Conservation (phyloP, 2,329 filamentous ascomycete species). For the Aspergillus melleus region DNA sequence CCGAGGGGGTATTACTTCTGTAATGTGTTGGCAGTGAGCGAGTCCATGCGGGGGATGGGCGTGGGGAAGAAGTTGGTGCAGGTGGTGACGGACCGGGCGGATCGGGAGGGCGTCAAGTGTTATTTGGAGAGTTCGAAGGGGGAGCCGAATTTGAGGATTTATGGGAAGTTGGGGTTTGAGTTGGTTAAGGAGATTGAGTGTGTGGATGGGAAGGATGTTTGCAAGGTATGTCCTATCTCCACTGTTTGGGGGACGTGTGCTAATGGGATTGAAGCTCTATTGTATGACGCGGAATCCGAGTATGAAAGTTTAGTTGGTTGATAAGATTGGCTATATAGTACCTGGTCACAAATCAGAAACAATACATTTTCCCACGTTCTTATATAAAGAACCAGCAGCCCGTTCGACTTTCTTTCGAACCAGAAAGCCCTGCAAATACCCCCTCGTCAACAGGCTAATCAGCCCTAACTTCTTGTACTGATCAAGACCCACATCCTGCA, state of each 20-base stretch:
- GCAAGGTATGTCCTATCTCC: constrained; percentile 43
- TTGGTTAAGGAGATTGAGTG: constrained; percentile 66
- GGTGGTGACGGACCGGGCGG: constrained; percentile 62
- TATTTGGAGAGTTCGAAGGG: constrained; percentile 71
- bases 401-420: background rate
- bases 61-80: constrained; percentile 66
- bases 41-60: constrained; percentile 65
- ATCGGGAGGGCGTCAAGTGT: constrained; percentile 63
- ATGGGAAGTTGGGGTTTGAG: constrained; percentile 68
- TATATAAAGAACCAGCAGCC: background rate
- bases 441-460: background rate
- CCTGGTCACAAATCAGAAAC: background rate
- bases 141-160: constrained; percentile 69
- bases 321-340: background rate
- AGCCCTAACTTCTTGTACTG: constrained; percentile 24
- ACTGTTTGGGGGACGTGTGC: background rate
- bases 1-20: constrained; percentile 71
- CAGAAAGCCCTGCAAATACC: background rate
- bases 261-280: constrained; percentile 17
- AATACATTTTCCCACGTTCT: background rate
- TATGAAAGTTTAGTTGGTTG: background rate
- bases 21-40: constrained; percentile 70
- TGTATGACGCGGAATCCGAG: constrained; percentile 6
- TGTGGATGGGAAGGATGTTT: constrained; percentile 60
- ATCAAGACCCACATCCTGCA: constrained; percentile 36